These are phyloP conservation scores for Aspergillus fumigatus DNA, from an alignment of 2,329 filamentous ascomycete genomes.

Conservation along the genomic window DNA sequence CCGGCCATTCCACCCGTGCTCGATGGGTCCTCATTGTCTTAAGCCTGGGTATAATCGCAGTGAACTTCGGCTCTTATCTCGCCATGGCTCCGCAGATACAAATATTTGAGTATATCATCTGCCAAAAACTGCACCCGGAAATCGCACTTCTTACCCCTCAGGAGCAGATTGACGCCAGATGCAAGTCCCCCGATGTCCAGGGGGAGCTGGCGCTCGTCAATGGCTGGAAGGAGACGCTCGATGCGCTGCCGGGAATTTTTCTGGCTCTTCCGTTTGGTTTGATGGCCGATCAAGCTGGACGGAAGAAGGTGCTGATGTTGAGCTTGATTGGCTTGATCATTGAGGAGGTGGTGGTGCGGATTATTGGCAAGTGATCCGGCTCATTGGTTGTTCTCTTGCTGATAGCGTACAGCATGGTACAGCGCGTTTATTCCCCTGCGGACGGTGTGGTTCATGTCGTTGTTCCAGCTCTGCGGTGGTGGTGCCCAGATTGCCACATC, in stretches of 20 bases:
- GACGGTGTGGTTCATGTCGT: conserved; percentile 10
- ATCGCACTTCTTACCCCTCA: background rate
- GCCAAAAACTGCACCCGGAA: conserved; percentile 8
- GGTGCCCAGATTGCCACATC: conserved; percentile 7
- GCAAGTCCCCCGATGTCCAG: conserved; percentile 10
- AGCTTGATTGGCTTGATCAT: conserved; percentile 5
- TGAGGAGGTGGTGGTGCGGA: conserved; percentile 4
- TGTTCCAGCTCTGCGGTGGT: conserved; percentile 13
- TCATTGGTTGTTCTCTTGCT: background rate
- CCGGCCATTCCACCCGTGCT: background rate
- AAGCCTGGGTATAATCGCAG: conserved; percentile 3
- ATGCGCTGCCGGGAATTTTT: conserved; percentile 8
- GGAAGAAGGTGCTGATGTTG: conserved; percentile 5
- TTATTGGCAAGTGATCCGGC: conserved; percentile 6
- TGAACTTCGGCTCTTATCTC: conserved; percentile 9
- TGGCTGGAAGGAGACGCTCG: conserved; percentile 10
- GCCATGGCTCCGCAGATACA: conserved; percentile 11
- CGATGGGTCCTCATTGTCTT: conserved; percentile 5
- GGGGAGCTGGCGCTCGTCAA: conserved; percentile 9
- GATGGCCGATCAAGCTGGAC: conserved; percentile 11
- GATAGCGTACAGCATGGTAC: conserved; percentile 4
- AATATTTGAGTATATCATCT: conserved; percentile 11
- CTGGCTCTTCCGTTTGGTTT: conserved; percentile 11
- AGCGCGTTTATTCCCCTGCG: conserved; percentile 5
- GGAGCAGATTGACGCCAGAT: background rate